A percentile compares a stretch with the other conserved stretches of the same genome.
phyloP scores from a whole-genome alignment of 176 grass and related monocot species.

The Juncus effusus region DNA sequence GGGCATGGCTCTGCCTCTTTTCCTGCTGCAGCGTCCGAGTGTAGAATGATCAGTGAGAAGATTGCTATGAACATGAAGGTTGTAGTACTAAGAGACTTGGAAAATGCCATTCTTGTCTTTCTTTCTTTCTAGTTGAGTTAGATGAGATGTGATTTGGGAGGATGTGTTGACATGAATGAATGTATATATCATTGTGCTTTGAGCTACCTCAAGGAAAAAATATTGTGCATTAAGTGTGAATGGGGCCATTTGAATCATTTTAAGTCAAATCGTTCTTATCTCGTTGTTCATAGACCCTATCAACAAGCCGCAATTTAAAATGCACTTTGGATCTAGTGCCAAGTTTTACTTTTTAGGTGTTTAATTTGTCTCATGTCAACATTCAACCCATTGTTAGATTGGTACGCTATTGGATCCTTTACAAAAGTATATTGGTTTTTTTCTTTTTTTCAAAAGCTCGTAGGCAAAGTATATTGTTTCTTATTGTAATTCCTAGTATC shows the following conservation, averaged over 20 bases:
- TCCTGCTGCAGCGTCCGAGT: neutral
- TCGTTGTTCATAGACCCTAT: neutral
- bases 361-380: too few relatives aligned
- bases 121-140: conserved; percentile 4
- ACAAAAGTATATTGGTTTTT: too few relatives aligned
- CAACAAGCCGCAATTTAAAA: too few relatives aligned
- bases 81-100: neutral
- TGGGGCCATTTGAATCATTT: neutral
- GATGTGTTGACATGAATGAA: neutral
- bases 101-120: conserved; percentile 13
- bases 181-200: neutral
- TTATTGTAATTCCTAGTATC: too few relatives aligned
- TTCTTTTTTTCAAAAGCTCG: too few relatives aligned
- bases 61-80: conserved; percentile 4
- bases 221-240: conserved; percentile 21
- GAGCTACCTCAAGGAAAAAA: too few relatives aligned
- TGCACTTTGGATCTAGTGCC: too few relatives aligned
- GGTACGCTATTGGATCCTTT: too few relatives aligned
- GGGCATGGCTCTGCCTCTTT: neutral
- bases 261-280: neutral
- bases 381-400: too few relatives aligned
- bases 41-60: conserved; percentile 6
- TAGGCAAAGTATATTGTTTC: too few relatives aligned
- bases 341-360: too few relatives aligned
- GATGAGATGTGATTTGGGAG: neutral